A percentile compares a stretch with the other conserved stretches of the same genome.
Conservation (phyloP, 108 stramenopile species). For the Mayamaea pseudoterrestris region DNA sequence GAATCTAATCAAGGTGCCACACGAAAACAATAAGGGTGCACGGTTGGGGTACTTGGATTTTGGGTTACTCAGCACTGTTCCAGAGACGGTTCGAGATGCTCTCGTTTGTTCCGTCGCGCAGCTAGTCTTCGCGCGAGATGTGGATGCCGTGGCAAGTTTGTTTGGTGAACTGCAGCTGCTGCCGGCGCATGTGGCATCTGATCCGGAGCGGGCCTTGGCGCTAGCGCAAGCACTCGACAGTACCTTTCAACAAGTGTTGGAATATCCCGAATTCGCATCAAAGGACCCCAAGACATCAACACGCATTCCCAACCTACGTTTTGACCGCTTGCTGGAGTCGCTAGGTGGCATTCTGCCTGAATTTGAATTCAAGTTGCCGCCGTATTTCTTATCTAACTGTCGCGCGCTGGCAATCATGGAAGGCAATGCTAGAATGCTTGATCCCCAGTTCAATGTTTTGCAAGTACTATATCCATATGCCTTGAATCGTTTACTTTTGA, state of each 20-base stretch:
- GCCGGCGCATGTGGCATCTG: slow-evolving; percentile 35
- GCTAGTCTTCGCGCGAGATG: slow-evolving; percentile 53
- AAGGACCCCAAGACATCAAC: slow-evolving; percentile 13
- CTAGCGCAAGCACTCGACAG: slow-evolving; percentile 13
- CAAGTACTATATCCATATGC: slow-evolving; percentile 58
- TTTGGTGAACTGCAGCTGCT: slow-evolving; percentile 65
- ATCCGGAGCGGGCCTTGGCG: slow-evolving; percentile 33
- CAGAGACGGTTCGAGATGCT: slow-evolving; percentile 47
- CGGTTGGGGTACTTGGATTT: slow-evolving; percentile 63
- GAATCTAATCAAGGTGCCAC: slow-evolving; percentile 62
- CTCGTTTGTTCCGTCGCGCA: slow-evolving; percentile 63
- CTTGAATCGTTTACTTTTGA: slow-evolving; percentile 32
- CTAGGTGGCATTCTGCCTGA: slow-evolving; percentile 51
- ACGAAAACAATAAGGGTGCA: not conserved
- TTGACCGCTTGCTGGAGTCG: slow-evolving; percentile 57
- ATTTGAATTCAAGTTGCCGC: slow-evolving; percentile 62
- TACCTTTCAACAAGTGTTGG: not conserved
- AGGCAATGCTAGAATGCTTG: slow-evolving; percentile 55
- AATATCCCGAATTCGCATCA: not conserved
- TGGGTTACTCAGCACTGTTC: slow-evolving; percentile 53
- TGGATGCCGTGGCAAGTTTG: slow-evolving; percentile 48
- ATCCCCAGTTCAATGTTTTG: slow-evolving; percentile 59
- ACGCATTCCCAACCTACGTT: slow-evolving; percentile 44
- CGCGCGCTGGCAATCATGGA: slow-evolving; percentile 53
- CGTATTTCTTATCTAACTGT: slow-evolving; percentile 70